Conservation (phyloP, 2,329 filamentous ascomycete genomes). For the Metarhizium brunneum region DNA sequence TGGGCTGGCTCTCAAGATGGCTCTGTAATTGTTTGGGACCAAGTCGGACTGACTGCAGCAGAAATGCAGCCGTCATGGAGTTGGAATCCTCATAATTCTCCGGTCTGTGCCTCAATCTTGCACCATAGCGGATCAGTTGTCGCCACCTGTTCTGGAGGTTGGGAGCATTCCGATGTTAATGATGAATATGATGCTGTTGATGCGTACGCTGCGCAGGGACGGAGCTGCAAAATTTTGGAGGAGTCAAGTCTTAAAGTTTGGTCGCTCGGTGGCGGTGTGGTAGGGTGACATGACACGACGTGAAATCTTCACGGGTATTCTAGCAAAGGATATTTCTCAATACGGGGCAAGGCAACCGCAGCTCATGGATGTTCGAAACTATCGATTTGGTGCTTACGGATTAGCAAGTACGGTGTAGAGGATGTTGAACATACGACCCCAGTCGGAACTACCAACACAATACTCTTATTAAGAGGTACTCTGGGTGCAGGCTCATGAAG, state of each 20-base stretch:
- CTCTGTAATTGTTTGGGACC: constrained; percentile 48
- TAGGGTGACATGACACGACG: background rate
- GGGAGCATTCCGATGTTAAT: constrained; percentile 24
- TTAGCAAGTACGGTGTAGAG: background rate
- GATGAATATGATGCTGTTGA: background rate
- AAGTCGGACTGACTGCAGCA: constrained; percentile 39
- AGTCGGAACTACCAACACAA: background rate
- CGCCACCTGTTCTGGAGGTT: constrained; percentile 48
- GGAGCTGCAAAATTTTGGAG: constrained; percentile 1
- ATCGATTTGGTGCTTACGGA: background rate
- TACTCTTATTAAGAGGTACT: background rate
- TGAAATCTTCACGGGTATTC: background rate
- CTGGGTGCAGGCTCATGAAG: background rate
- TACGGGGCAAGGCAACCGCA: too few relatives aligned
- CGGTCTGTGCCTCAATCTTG: constrained; percentile 40
- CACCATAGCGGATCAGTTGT: constrained; percentile 46
- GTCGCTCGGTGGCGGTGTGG: background rate
- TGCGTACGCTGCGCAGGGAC: background rate
- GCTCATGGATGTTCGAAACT: background rate
- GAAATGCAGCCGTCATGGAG: constrained; percentile 35
- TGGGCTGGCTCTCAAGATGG: constrained; percentile 52
- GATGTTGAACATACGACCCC: background rate
- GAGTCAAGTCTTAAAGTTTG: constrained; percentile 9
- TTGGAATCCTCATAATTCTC: constrained; percentile 38
- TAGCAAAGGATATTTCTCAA: too few relatives aligned